Evolutionary conservation across 1,284 basidiomycete species (phyloP).

Genomic region (Leucoagaricus sp.): DNA sequence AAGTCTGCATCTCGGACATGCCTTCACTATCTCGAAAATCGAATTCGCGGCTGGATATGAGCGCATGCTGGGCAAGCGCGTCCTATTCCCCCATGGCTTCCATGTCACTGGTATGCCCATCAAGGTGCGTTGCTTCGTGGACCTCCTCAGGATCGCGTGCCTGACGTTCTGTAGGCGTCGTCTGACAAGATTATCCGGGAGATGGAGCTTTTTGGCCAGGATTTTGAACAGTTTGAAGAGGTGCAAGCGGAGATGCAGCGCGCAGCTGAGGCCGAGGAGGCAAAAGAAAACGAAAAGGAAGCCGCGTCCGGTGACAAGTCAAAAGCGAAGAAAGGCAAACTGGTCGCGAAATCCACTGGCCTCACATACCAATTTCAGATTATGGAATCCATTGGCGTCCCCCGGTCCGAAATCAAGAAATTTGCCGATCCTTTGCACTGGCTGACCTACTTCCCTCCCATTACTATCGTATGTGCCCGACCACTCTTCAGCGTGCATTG

Average conservation of each 20-base stretch:
- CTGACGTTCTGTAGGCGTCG: constrained; percentile 63
- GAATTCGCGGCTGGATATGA: constrained; percentile 97
- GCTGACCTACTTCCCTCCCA: constrained; percentile 96
- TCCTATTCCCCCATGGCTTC: constrained; percentile 94
- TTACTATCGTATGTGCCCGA: constrained; percentile 81
- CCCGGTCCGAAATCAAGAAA: constrained; percentile 88
- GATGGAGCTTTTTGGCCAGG: constrained; percentile 92
- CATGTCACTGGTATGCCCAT: constrained; percentile 99
- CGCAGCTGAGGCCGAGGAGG: constrained; percentile 51
- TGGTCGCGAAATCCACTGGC: constrained; percentile 92
- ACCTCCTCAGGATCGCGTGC: neutral
- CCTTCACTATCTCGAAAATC: constrained; percentile 98
- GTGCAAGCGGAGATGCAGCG: constrained; percentile 38
- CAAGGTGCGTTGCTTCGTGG: constrained; percentile 64
- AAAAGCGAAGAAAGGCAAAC: constrained; percentile 97
- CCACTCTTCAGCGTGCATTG: constrained; percentile 17
- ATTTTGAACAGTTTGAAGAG: constrained; percentile 78
- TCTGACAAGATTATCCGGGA: constrained; percentile 98
- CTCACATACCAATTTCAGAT: constrained; percentile 99
- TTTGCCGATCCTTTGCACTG: constrained; percentile 95
- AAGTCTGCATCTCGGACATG: constrained; percentile 95
- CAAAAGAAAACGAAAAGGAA: constrained; percentile 40
- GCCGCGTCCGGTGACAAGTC: constrained; percentile 52
- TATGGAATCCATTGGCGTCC: constrained; percentile 92
- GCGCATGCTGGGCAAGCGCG: constrained; percentile 93